Evolutionary conservation across 345 rosid genomes (phyloP), one percentile per base, ranked within the genome.

Genomic region (Odontarrhena argentea): DNA sequence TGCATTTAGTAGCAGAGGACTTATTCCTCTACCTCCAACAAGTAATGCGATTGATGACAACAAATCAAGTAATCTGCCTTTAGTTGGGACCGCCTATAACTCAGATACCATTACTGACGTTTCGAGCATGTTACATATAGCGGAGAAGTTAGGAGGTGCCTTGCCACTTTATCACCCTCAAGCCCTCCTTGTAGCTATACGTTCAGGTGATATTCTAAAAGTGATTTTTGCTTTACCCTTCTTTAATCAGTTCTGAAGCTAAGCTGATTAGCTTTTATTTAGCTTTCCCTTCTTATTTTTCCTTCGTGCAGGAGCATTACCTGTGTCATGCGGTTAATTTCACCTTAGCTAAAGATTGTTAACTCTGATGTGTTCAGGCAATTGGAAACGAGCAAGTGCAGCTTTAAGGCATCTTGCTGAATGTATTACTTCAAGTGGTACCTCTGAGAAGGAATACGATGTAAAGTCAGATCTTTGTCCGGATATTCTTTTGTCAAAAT

Each of bases 381-480:
- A 84, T 65, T 87, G 96, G 96, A 89, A 83, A 74, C 91, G 96
- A 69, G 96, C 96, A 66, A 80, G 72, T 70, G 77, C 66, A 62
- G 85, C 96, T 68, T 62, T 92, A 76, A 81, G 76, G 75, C 96
- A 92, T 85, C 87, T 89, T 71, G 80, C 81, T 63, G 88, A 84
- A 54, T 72, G 63, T 71, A 76, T 86, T 69, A 69, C 74, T 64
- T 76, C 84, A 68, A 52, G 48, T 55, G 42, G 64, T 75, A 63
- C 69, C 73, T 77, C 85, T 45, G 56, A 74, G 74, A 74, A 67
- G 71, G 71, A 43, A 59, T 12, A 28, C 63, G 26, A 65, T 78
- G 63, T 77, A 36, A 76, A 74, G 71, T 60, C 62, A 51, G 51
- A 52, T 70, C 50, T 72, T 67, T 67, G 81, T 74, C 91, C 96